Evolutionary conservation across 2,329 filamentous ascomycete species (phyloP), one percentile per base, ranked within the genome.

Genomic region (Geosmithia flava): DNA sequence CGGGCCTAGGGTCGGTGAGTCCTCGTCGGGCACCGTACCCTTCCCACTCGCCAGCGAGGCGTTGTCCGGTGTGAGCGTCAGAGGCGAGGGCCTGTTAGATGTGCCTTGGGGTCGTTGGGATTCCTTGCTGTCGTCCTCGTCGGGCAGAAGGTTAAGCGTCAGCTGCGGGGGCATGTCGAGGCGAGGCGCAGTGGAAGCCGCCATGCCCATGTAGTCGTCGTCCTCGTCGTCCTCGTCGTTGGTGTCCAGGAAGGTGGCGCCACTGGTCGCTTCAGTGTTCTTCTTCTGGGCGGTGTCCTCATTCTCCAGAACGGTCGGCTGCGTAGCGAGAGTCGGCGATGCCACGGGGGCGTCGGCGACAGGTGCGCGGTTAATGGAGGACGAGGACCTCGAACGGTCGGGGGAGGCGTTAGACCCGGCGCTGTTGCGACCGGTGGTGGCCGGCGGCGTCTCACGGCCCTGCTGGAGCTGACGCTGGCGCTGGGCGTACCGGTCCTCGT

Each of bases 401-500:
- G 33, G 3, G 1, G 71, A 70, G 4, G 60, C 59, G 49, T 66
- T 69, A 0, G 71, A 72, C 20, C 74, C 75, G 3, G 71, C 57
- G 11, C 72, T 69, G 53, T 59, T 59, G 7, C 66, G 65, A 33
- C 64, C 64, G 0, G 68, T 69, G 33, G 33, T 16, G 11, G 33
- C 11, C 3, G 33, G 33, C 0, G 83, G 78, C 0, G 78, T 79
- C 49, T 84, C 83, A 23, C 83, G 77, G 27, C 82, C 85, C 57
- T 85, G 78, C 53, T 91, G 85, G 61, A 95, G 78, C 60, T 89
- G 85, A 45, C 86, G 69, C 58, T 95, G 85, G 43, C 88, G 80
- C 59, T 94, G 84, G 5, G 86, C 78, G 57, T 87, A 96, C 58
- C 87, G 85, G 19, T 83, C 80, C 58, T 96, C 90, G 57, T 95